These are phyloP conservation scores for Brassica carinata DNA, from an alignment of 345 rosid genomes.

Conservation along the genomic window DNA sequence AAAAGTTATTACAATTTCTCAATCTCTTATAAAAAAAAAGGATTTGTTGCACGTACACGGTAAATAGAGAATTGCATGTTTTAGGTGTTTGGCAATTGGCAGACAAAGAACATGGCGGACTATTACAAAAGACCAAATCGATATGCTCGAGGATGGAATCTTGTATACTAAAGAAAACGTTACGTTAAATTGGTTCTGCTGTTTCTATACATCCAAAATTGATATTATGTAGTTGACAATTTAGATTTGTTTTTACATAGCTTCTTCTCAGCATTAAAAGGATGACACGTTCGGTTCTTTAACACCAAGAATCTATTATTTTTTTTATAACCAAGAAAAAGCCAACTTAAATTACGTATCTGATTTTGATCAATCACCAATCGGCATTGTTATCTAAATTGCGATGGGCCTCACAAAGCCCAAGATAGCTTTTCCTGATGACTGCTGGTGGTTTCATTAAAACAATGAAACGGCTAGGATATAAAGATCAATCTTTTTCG, in stretches of 20 bases:
- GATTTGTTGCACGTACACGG: neutral
- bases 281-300: constrained; percentile 15
- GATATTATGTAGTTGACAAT: neutral
- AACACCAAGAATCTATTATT: no score
- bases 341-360: neutral
- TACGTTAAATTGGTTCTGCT: constrained; percentile 1
- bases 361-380: neutral
- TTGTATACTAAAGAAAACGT: neutral
- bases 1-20: neutral
- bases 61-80: constrained; percentile 12
- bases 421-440: neutral
- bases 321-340: neutral
- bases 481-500: neutral
- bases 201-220: constrained; percentile 25
- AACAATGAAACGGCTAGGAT: neutral
- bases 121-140: constrained; percentile 25
- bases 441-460: neutral
- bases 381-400: neutral
- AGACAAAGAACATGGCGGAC: constrained; percentile 6
- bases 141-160: constrained; percentile 24
- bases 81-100: constrained; percentile 16
- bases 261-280: constrained; percentile 1
- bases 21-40: neutral
- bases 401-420: neutral
- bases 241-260: neutral